Evolutionary conservation across 2,329 filamentous ascomycete species (phyloP), one percentile per base, ranked within the genome.

Genomic region (Macrophomina pseudophaseolina): DNA sequence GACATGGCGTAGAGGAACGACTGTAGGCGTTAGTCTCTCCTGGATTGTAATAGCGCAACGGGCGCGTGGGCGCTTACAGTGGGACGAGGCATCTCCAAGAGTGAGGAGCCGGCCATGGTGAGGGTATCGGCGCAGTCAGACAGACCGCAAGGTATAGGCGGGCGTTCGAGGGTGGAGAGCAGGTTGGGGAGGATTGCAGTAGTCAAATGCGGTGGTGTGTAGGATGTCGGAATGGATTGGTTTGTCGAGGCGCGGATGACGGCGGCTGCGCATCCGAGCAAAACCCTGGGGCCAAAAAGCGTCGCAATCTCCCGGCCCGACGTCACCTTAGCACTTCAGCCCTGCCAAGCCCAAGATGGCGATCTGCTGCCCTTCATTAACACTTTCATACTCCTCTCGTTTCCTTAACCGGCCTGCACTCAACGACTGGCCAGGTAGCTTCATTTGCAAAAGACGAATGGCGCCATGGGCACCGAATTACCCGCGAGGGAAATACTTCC

Each of bases 1-100:
- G 91, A 92, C 83, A 97, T 90, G 74, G 93, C 83, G 76, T 92
- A 92, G 71, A 97, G 87, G 78, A 97, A 94, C 54, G 88, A 90
- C 93, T 97, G 76, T 49, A 58, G 40, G 28, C 38, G 18, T 51
- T 28, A 48, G 71, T 75, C 65, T 74, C 69, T 68, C 35, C 68
- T 56, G 23, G 58, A 60, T 32, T 68, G 16, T 42, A 18, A 23
- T 60, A 3, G 18, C 9, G 51, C 40, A 51, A 51, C 53, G 51
- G 65, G 65, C 48, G 67, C 28, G 48, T 66, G 52, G 63, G 68
- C 68, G 71, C 74, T 64, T 76, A 79, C 78, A 71, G 72, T 74
- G 38, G 78, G 78, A 66, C 76, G 74, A 65, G 78, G 78, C 18
- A 79, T 75, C 69, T 79, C 77, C 66, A 79, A 51, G 30, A 66